Evolutionary conservation across 805 yeast genomes (phyloP), one percentile per base, ranked within the genome.

Genomic region (Naumovozyma castellii): DNA sequence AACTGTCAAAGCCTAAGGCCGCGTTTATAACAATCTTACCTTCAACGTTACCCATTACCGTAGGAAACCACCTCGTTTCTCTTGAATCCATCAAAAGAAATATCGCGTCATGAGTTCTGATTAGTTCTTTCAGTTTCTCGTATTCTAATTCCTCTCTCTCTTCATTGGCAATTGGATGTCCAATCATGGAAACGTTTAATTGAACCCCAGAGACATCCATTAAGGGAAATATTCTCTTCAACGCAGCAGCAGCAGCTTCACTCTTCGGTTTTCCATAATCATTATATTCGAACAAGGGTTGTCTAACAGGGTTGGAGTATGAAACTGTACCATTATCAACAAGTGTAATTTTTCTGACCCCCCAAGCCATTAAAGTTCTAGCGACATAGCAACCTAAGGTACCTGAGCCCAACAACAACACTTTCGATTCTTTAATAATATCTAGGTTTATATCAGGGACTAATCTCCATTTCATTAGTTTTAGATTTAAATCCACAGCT

Each of bases 41-140:
- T 53, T 72, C 64, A 1, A 79, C 78, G 39, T 75, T 69, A 0
- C 86, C 84, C 31, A 92, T 61, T 1, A 90, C 76, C 0, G 97
- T 82, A 1, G 99, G 99, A n/a, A 92, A 67, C 99, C 99, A 92
- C 47, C 99, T 71, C 1, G 96, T 76, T 57, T 92, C 99, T 39
- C 99, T 71, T 4, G 97, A 86, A 57, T 92, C 99, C 83, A 88
- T 84, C 35, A 88, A 65, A 25, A 94, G 61, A 50, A 81, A 92
- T 0, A 90, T 57, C 0, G 72, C 82, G 59, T 92, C 98, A 57
- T 86, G 90, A 0, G 61, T 65, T 14, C 71, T 68, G 18, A 85
- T 74, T 5, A 87, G 65, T 32, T 63, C 49, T 18, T 63, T 65
- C 16, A 92, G 60, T 37, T 54, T 53, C 1, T 75, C 72, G 54